These are phyloP conservation scores for Hymenoscyphus fructigenus DNA, from an alignment of 2,329 filamentous ascomycete species.

Conservation along the genomic window DNA sequence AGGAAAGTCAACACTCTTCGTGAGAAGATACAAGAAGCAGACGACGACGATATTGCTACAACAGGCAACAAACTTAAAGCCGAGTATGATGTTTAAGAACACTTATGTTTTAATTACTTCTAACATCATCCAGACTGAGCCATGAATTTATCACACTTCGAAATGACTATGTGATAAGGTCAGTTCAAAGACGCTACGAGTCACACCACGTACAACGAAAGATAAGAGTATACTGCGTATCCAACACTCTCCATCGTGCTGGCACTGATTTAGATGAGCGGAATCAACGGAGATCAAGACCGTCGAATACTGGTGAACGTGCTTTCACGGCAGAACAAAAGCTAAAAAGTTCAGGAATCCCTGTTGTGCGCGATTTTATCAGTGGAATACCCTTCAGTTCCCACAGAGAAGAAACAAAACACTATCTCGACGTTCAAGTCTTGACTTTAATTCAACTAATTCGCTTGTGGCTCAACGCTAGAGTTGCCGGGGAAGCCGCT, in stretches of 20 bases:
- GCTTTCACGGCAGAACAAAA: conserved; percentile 9
- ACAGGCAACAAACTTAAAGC: not conserved
- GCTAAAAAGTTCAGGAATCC: conserved; percentile 13
- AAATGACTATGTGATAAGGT: conserved; percentile 14
- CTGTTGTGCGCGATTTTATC: conserved; percentile 14
- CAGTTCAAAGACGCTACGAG: conserved; percentile 9
- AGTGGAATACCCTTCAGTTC: conserved; percentile 15
- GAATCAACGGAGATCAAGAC: not conserved
- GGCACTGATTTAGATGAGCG: not conserved
- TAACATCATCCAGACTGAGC: conserved; percentile 13
- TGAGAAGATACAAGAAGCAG: not conserved
- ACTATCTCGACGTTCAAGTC: conserved; percentile 16
- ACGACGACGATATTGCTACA: not conserved
- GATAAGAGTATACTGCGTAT: conserved; percentile 19
- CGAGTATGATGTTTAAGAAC: not conserved
- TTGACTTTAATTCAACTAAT: conserved; percentile 15
- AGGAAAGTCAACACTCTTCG: not conserved
- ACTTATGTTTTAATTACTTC: not conserved
- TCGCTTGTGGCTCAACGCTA: conserved; percentile 20
- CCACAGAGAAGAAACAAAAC: conserved; percentile 19
- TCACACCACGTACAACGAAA: conserved; percentile 7
- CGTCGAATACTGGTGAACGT: not conserved
- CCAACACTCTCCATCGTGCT: conserved; percentile 12
- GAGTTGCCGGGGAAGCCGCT: conserved; percentile 7
- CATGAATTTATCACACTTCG: conserved; percentile 16